A percentile compares a stretch with the other conserved stretches of the same genome.
Conservation (phyloP, 371 early-diverging fungal species). For the Rhizopus sp. region DNA sequence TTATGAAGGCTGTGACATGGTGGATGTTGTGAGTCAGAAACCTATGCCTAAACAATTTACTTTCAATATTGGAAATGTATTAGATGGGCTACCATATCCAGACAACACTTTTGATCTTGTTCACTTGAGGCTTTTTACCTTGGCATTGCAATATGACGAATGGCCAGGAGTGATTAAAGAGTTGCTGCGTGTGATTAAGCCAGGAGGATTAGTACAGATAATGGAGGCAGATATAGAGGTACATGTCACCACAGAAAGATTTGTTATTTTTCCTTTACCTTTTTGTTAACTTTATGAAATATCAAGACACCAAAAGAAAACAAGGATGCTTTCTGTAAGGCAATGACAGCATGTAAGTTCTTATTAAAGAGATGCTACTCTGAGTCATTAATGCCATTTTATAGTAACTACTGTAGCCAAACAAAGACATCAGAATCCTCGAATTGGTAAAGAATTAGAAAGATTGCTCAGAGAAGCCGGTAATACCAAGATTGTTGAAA, state of each 20-base stretch:
- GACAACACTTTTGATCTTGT: conserved; percentile 29
- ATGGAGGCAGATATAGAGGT: conserved; percentile 13
- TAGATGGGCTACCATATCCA: conserved; percentile 12
- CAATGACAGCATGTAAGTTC: no score
- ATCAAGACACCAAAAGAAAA: no score
- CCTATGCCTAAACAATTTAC: conserved; percentile 9
- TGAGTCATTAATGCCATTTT: no score
- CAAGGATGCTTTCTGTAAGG: no score
- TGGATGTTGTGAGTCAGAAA: conserved; percentile 7
- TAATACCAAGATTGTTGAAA: no score
- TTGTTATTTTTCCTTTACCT: no score
- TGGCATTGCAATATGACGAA: conserved; percentile 17
- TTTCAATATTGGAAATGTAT: conserved; percentile 14
- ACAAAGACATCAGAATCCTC: no score
- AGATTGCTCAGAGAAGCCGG: no score
- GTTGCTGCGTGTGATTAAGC: conserved; percentile 15
- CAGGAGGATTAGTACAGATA: conserved; percentile 18
- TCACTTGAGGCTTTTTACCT: conserved; percentile 16
- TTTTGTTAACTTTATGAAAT: no score
- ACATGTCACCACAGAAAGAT: neutral
- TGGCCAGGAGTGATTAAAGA: conserved; percentile 22
- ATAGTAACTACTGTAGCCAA: no score
- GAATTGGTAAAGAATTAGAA: no score
- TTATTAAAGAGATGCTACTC: no score
- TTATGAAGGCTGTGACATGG: conserved; percentile 25